Evolutionary conservation across 768 basidiomycete genomes (phyloP).

Genomic region (Macrolepiota albuminosa): DNA sequence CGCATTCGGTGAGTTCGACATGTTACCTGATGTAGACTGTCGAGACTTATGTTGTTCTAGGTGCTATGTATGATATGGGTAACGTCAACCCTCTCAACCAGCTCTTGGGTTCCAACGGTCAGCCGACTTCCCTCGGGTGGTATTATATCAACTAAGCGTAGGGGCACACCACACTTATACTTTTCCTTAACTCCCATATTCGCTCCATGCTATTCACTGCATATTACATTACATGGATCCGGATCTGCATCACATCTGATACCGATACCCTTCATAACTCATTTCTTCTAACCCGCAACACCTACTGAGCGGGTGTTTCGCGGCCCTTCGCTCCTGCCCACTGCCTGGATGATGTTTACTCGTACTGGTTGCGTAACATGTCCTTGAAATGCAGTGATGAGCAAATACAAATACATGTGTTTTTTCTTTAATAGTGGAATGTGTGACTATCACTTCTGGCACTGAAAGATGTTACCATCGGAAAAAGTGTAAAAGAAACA

Average conservation of each 20-base stretch:
- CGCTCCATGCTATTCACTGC: constrained; percentile 6
- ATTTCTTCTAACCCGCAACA: constrained; percentile 14
- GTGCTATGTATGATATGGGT: constrained; percentile 49
- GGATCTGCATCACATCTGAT: constrained; percentile 14
- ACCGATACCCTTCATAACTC: constrained; percentile 7
- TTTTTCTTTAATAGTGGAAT: neutral
- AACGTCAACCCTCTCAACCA: constrained; percentile 53
- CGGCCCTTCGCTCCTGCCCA: constrained; percentile 13
- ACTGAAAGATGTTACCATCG: too few species aligned
- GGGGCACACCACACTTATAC: neutral
- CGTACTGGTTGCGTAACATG: constrained; percentile 16
- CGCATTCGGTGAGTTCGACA: constrained; percentile 53
- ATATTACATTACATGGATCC: neutral
- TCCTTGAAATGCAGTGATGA: constrained; percentile 14
- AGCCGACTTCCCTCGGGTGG: constrained; percentile 49
- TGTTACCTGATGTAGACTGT: neutral
- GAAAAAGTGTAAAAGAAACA: too few species aligned
- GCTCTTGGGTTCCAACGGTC: constrained; percentile 41
- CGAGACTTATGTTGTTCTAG: constrained; percentile 24
- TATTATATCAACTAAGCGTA: constrained; percentile 37
- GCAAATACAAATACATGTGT: constrained; percentile 4
- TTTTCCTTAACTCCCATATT: neutral
- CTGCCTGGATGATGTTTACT: constrained; percentile 12
- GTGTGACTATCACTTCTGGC: neutral
- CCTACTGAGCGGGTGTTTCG: constrained; percentile 15